Base-by-base conservation (phyloP, 495 filamentous ascomycete species). In the Hyaloscypha finlandica region DNA sequence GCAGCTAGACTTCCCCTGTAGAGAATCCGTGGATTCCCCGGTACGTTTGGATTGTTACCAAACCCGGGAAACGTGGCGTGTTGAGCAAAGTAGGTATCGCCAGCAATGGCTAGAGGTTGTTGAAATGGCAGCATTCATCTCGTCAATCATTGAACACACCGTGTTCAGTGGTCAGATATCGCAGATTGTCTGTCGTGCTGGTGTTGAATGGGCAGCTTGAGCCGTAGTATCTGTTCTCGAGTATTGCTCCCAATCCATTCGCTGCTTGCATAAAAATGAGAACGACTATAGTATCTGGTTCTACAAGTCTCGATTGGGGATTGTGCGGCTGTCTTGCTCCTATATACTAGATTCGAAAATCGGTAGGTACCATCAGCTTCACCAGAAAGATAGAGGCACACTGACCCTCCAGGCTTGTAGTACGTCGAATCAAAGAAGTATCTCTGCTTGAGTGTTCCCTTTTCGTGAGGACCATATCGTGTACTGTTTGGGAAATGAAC, bases 181-280 rank as follows among this genome's bases (percentile, higher is more conserved):
- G 65, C 32, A 82, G 66, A 51, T 82, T 70, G 57, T 82, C 80
- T 30, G 79, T 80, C n/a, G 78, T 77, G 65, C 74, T 79, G 29
- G 68, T 74, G 19, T 73, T 74, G 60, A 77, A 77, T 4, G 79
- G 79, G 64, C 73, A 82, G 56, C 77, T 79, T 51, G 74, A 66
- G 35, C 80, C 80, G 64, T 82, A 82, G 60, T 79, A 82, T 30
- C 80, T 70, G 61, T 82, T 80, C 67, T 82, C 80, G 11, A 82
- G 74, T 48, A 82, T 82, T 31, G 81, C 77, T 25, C 80, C 80
- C 37, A 82, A 68, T n/a, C 79, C 80, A 67, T 79, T 76, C 0
- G 78, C 78, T 32, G 77, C 78, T 66, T 79, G 63, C 80, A 82
- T 82, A 45, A 82, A 67, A 45, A 81, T 81, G 54, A 81, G 78